Percentiles rank a stretch among this genome's conserved stretches.
phyloP scores from a whole-genome alignment of 257 asterid genomes.

The Marsdenia floribunda region DNA sequence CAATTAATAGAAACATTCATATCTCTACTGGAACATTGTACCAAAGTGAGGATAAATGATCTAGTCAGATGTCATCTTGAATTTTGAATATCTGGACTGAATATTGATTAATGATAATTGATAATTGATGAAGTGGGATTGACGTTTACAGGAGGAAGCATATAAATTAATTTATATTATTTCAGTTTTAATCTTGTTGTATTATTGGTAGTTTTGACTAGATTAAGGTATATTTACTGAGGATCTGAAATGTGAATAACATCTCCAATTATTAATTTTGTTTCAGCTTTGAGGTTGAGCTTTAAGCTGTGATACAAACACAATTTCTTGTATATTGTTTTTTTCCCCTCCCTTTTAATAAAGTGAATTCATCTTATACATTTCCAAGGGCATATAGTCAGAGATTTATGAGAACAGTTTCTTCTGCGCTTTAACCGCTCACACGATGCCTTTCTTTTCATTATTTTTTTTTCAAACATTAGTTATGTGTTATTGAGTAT shows the following conservation, averaged over 20 bases:
- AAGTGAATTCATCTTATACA: background rate
- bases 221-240: background rate
- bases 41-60: background rate
- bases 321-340: background rate
- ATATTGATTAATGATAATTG: conserved; percentile 1
- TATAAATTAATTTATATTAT: background rate
- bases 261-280: background rate
- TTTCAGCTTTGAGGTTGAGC: background rate
- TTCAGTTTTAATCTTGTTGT: background rate
- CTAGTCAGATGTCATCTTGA: background rate
- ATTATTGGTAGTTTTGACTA: background rate
- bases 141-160: background rate
- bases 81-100: background rate
- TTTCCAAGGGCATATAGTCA: background rate
- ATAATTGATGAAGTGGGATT: background rate
- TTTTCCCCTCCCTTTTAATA: background rate
- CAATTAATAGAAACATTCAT: background rate
- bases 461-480: too few species aligned
- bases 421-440: background rate
- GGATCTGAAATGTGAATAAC: background rate
- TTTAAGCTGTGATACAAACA: background rate
- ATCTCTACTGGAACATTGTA: background rate
- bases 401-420: background rate
- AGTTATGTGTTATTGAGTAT: background rate
- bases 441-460: background rate